Base-by-base conservation (phyloP, 1,284 basidiomycete species). In the Bjerkandera adusta region DNA sequence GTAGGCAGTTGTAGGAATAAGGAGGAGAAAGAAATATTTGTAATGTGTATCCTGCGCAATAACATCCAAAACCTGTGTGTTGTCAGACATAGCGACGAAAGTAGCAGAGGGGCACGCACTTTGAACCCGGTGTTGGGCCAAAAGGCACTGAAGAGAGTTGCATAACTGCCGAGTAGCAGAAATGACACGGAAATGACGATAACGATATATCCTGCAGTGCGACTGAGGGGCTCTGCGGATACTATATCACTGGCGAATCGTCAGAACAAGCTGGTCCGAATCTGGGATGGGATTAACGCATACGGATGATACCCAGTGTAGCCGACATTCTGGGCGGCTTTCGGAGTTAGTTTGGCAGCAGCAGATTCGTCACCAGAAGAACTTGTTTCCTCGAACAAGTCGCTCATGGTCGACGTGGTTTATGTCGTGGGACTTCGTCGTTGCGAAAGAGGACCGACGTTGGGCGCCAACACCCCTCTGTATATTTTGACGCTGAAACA, bases 21-120 rank as follows among this genome's bases (percentile, higher is more conserved):
- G 73, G 34, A 96, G 68, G 11, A 93, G 68, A 11, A 73, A 60
- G 55, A 95, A 81, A 67, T 95, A 96, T 68, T 94, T 94, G 81
- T 95, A 95, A 63, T 95, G 89, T 13, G 71, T 78, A 67, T 95
- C 92, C 21, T 65, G 59, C 3, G 78, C 80, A 5, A 92, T 66
- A 36, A 66, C 58, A 60, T 85, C 80, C 48, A 90, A 68, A 29
- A 80, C 40, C 87, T 89, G 62, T 51, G 54, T 35, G 16, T 20
- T 49, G 52, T 15, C 21, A 30, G 43, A 22, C 12, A 21, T 12
- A 13, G 38, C 34, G 33, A 20, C 13, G 44, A 15, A 18, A 32
- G 36, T 38, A 25, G 40, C 12, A 43, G 34, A 30, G 27, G n/a
- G 20, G 44, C 36, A 69, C 80, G 40, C 57, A 84, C 84, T 48